These are phyloP conservation scores for Lupinus albus DNA, from an alignment of 306 rosid species.

Conservation along the genomic window DNA sequence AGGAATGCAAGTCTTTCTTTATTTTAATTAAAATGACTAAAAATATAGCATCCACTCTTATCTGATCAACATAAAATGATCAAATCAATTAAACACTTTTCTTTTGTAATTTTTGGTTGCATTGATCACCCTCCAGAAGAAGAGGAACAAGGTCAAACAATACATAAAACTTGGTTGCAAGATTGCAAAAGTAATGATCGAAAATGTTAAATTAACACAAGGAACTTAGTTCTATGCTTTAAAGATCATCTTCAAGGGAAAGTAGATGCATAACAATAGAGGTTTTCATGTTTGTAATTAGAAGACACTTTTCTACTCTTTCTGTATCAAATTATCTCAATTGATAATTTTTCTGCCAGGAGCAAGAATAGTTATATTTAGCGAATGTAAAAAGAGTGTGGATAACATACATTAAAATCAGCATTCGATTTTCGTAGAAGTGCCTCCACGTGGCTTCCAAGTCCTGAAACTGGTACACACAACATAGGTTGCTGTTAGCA, in stretches of 20 bases:
- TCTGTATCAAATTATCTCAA: constrained; percentile 4
- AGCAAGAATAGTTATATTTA: constrained; percentile 18
- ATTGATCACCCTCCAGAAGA: too few relatives aligned
- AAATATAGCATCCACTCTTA: constrained; percentile 25
- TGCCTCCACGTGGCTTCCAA: constrained; percentile 68
- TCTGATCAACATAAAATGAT: too few relatives aligned
- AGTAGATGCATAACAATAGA: constrained; percentile 11
- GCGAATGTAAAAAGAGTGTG: constrained; percentile 20
- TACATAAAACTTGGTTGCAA: too few relatives aligned
- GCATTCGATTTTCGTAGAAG: constrained; percentile 78
- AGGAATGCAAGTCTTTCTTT: neutral
- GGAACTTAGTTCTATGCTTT: neutral
- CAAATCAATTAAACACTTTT: too few relatives aligned
- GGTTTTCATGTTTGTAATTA: constrained; percentile 3
- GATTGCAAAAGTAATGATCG: too few relatives aligned
- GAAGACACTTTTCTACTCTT: constrained; percentile 18
- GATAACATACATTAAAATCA: constrained; percentile 76
- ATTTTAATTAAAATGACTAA: neutral
- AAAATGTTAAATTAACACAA: neutral
- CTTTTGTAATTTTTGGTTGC: too few relatives aligned
- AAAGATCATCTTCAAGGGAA: constrained; percentile 1
- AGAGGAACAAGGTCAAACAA: too few relatives aligned
- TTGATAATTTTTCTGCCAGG: constrained; percentile 22
- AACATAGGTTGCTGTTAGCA: constrained; percentile 41
- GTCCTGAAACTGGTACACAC: constrained; percentile 68